Evolutionary conservation across 805 yeast species (phyloP), one percentile per base, ranked within the genome.

Genomic region (Clavispora phyllophila): DNA sequence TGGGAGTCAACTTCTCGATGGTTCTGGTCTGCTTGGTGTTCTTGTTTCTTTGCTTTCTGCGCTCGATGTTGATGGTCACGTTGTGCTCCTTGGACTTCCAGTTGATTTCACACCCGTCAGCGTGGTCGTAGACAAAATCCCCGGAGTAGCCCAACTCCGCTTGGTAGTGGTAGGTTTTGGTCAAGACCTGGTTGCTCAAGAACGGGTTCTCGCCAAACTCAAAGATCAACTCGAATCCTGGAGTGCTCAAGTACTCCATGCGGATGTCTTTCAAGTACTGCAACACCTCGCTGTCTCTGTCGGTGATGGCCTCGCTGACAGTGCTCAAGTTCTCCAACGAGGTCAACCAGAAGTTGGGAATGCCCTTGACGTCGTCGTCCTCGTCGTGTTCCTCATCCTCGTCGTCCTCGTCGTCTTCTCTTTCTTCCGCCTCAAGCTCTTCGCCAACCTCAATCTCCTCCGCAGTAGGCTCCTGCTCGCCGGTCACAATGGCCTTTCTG

Each of bases 11-110:
- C 70, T 91, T 91, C 68, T 91, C 97, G 55, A 93, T 84, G 39
- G 96, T 89, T 67, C 99, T 81, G 14, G 96, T 91, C 63, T 93
- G 96, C 66, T 90, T 90, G 45, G 99, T 93, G 63, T 84, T 81
- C 73, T 90, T 91, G 68, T 93, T 93, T 72, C 98, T 84, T 73
- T 93, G 99, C 70, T 90, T 93, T 70, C 97, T 83, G 76, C 87
- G 86, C 73, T 91, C 97, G 44, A 93, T 82, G 46, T 73, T 69
- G 43, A 93, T 79, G 15, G 98, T 91, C 41, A 87, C 89, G 61
- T 93, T 91, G 48, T 73, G 72, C 53, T 84, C 95, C 56, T 82
- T 82, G 41, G 82, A 77, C 49, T 68, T 71, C 99, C 99, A 93
- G 54, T 84, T 71, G 62, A 93, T 86, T 43, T 79, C 82, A 52